A percentile compares a stretch with the other conserved stretches of the same genome.
phyloP scores from a whole-genome alignment of 352 stramenopile genomes.

The Phytopythium montanum region DNA sequence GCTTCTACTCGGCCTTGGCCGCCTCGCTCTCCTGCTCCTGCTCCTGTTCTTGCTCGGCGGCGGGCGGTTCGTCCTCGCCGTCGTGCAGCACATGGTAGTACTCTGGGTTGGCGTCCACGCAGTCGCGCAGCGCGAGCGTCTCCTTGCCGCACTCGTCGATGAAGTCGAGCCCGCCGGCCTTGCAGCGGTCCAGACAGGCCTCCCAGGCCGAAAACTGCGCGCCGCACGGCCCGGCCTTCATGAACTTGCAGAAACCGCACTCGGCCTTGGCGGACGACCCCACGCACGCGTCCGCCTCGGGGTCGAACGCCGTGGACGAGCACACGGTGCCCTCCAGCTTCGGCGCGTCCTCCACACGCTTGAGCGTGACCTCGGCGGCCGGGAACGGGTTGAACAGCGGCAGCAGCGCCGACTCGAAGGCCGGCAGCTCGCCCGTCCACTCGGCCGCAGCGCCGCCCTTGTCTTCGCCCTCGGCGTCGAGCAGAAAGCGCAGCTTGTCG shows the following conservation, averaged over 20 bases:
- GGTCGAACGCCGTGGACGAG: constrained; percentile 62
- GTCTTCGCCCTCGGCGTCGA: constrained; percentile 26
- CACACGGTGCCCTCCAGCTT: constrained; percentile 62
- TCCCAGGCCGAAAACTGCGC: constrained; percentile 81
- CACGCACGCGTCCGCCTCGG: constrained; percentile 39
- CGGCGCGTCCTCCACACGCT: constrained; percentile 24
- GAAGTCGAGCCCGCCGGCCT: constrained; percentile 69
- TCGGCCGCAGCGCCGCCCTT: constrained; percentile 12
- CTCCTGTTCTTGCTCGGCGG: constrained; percentile 4
- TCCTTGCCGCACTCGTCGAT: constrained; percentile 73
- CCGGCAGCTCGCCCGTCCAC: constrained; percentile 62
- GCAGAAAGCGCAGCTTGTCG: constrained; percentile 50
- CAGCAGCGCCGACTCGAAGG: constrained; percentile 67
- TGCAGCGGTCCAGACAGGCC: constrained; percentile 73
- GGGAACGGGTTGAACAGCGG: constrained; percentile 83
- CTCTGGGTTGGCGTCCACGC: constrained; percentile 84
- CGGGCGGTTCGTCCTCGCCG: constrained; percentile 29
- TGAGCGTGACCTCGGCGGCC: constrained; percentile 35
- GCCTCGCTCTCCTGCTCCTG: constrained; percentile 10
- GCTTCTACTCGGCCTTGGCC: background rate
- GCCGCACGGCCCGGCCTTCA: constrained; percentile 85
- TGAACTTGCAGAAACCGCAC: constrained; percentile 90
- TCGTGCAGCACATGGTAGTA: constrained; percentile 87
- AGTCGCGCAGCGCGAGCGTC: constrained; percentile 79
- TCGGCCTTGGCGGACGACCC: constrained; percentile 61